phyloP scores from a whole-genome alignment of 106 monocot genomes.

The Apostasia ramifera region DNA sequence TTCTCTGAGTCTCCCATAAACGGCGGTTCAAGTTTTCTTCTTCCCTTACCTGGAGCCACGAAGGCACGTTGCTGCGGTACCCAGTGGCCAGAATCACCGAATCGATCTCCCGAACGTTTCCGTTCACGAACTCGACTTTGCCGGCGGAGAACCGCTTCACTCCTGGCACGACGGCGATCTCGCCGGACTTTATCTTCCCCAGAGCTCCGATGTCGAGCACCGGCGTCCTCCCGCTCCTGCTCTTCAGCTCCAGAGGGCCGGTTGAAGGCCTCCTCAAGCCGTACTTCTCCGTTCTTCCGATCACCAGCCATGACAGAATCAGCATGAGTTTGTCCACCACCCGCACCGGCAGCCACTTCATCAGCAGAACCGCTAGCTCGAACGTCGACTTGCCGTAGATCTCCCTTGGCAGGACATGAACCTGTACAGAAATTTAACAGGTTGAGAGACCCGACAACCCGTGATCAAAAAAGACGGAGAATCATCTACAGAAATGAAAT shows the following conservation, averaged over 20 bases:
- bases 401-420: conserved; percentile 69
- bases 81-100: conserved; percentile 55
- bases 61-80: conserved; percentile 63
- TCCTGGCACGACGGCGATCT: conserved; percentile 54
- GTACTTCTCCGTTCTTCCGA: conserved; percentile 33
- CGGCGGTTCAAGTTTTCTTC: not conserved
- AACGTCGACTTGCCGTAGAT: conserved; percentile 56
- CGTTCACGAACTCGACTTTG: conserved; percentile 47
- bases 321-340: conserved; percentile 50
- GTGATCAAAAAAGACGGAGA: not conserved
- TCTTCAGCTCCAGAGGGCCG: conserved; percentile 60
- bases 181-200: conserved; percentile 43
- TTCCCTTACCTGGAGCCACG: conserved; percentile 50
- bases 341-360: conserved; percentile 60
- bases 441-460: not conserved
- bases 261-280: conserved; percentile 35
- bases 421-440: conserved; percentile 22
- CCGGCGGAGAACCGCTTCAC: conserved; percentile 36
- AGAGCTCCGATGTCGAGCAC: conserved; percentile 59
- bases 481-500: too few relatives aligned
- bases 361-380: conserved; percentile 29
- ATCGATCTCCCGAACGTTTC: conserved; percentile 27
- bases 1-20: not conserved
- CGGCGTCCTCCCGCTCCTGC: conserved; percentile 45
- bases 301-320: conserved; percentile 23